Conservation (phyloP, 495 filamentous ascomycete species). For the Xylaria palmicola region DNA sequence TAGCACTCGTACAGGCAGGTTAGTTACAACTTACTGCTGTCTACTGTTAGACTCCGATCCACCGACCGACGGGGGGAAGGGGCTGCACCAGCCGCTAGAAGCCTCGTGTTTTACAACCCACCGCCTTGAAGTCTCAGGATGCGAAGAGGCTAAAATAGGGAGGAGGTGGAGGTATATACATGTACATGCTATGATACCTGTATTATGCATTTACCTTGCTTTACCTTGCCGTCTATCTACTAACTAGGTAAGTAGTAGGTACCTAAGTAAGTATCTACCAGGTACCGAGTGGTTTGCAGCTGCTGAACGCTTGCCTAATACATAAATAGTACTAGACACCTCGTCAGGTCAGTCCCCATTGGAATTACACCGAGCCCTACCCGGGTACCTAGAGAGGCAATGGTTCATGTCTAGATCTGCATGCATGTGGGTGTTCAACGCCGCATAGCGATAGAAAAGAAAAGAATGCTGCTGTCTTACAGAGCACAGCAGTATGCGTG, state of each 20-base stretch:
- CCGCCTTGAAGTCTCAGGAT: not conserved
- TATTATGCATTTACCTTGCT: too few relatives aligned
- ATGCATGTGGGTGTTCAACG: not conserved
- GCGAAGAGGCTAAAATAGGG: slow-evolving; percentile 3
- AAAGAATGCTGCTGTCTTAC: slow-evolving; percentile 5
- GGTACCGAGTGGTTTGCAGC: not conserved
- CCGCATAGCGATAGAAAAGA: not conserved
- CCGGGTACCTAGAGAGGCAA: too few relatives aligned
- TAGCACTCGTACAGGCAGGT: too few relatives aligned
- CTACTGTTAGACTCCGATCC: too few relatives aligned
- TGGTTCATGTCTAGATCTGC: not conserved
- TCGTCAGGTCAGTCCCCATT: too few relatives aligned
- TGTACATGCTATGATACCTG: too few relatives aligned
- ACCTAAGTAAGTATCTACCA: not conserved
- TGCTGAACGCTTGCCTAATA: too few relatives aligned
- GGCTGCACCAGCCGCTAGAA: slow-evolving; percentile 12
- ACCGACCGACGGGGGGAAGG: not conserved
- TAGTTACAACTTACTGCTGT: too few relatives aligned
- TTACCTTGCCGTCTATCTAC: too few relatives aligned
- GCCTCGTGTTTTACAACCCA: slow-evolving; percentile 10
- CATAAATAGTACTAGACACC: too few relatives aligned
- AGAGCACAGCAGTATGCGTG: slow-evolving; percentile 10
- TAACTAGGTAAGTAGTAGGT: not conserved
- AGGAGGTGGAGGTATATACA: not conserved
- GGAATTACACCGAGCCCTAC: too few relatives aligned